Base-by-base conservation (phyloP, 2,329 filamentous ascomycete species). In the Arthroderma uncinatum region DNA sequence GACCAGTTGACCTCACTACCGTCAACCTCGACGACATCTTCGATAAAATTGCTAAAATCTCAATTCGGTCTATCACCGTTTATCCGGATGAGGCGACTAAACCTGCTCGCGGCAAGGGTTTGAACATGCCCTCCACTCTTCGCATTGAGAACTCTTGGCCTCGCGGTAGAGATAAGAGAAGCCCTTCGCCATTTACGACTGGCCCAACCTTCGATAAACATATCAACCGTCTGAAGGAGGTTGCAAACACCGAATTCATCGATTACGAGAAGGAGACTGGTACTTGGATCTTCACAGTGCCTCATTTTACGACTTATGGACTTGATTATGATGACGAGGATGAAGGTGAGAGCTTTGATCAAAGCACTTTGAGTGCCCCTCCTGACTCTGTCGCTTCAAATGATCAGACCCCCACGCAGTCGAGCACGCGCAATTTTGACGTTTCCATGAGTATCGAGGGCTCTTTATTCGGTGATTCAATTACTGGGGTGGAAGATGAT, bases 281-380 rank as follows among this genome's bases (percentile, higher is more conserved):
- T 55, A 81, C 87, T 50, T 98, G 94, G 94, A 82, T 82, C 12
- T 98, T 98, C 75, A 83, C 78, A 8, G 93, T 98, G n/a, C 84
- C 92, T 66, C 93, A 98, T 71, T 98, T 94, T 71, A 97, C 92
- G 1, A 95, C 90, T 1, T 98, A 98, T 68, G 91, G 87, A 40
- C 79, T 97, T 56, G 86, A 92, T 62, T 89, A 88, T 55, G 87
- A 90, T 47, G 85, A 89, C 28, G 47, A 50, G 25, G 85, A 87
- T 54, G 73, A 76, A 33, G 66, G 64, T 59, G 67, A 67, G 73
- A 67, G 70, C 74, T 66, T 74, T 74, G 73, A 73, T 58, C 74
- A 77, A 66, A 79, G 76, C 71, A 74, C 73, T 60, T 68, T 78
- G 57, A 78, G 74, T 71, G 73, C 71, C 63, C 75, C 71, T 62